Conservation (phyloP, 2,329 filamentous ascomycete species). For the Teratosphaeria gauchensis region DNA sequence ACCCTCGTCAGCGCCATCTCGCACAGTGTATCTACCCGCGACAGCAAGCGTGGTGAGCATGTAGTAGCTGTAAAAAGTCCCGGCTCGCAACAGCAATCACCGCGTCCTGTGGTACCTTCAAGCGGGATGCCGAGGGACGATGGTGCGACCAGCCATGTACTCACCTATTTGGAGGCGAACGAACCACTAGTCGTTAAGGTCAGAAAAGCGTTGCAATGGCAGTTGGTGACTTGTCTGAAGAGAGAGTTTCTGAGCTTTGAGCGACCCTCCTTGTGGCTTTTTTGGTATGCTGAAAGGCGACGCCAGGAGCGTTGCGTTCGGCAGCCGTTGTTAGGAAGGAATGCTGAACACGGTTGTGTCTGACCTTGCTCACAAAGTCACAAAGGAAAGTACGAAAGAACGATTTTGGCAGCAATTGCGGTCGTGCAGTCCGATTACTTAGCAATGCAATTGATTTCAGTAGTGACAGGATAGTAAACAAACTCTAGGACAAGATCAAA, state of each 20-base stretch:
- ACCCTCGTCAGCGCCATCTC: slow-evolving; percentile 4
- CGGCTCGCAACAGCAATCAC: slow-evolving; percentile 3
- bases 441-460: background rate
- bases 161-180: slow-evolving; percentile 5
- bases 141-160: slow-evolving; percentile 1
- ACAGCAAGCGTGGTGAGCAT: slow-evolving; percentile 2
- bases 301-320: background rate
- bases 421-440: background rate
- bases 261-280: background rate
- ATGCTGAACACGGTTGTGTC: slow-evolving; percentile 1
- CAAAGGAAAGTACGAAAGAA: slow-evolving; percentile 1
- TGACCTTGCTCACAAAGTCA: slow-evolving; percentile 2
- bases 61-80: slow-evolving; percentile 2
- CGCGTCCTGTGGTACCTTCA: slow-evolving; percentile 2
- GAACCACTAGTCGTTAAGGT: background rate
- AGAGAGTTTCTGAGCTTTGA: background rate
- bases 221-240: background rate
- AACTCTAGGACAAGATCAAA: background rate
- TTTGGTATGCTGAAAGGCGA: slow-evolving; percentile 1
- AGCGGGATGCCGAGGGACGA: slow-evolving; percentile 2
- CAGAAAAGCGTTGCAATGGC: background rate
- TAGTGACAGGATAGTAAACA: background rate
- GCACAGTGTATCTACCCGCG: slow-evolving; percentile 8
- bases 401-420: background rate
- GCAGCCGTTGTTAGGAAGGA: background rate